These are phyloP conservation scores for Diplodia mutila DNA, from an alignment of 2,329 filamentous ascomycete genomes.

Conservation along the genomic window DNA sequence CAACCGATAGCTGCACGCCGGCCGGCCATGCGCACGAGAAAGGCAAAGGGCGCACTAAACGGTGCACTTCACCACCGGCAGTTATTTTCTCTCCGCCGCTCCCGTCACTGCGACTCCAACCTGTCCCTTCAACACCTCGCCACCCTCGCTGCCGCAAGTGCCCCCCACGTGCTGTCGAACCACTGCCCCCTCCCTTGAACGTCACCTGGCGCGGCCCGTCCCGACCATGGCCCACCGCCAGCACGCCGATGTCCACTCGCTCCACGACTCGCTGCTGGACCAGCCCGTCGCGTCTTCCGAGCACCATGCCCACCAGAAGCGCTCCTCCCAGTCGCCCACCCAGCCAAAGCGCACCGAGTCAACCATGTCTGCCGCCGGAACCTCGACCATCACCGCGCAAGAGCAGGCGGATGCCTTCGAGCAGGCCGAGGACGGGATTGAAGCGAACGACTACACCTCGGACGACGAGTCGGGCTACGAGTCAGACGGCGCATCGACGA, in stretches of 20 bases:
- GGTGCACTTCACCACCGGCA: constrained; percentile 10
- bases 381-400: constrained; percentile 5
- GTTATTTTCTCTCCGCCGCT: constrained; percentile 13
- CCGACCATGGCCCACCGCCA: constrained; percentile 10
- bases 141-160: neutral
- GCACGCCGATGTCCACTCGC: constrained; percentile 5
- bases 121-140: neutral
- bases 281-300: neutral
- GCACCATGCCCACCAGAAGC: neutral
- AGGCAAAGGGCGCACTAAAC: constrained; percentile 2
- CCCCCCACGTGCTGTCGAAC: neutral
- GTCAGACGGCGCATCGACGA: constrained; percentile 33
- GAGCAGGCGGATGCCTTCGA: constrained; percentile 27
- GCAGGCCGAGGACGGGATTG: constrained; percentile 28
- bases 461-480: constrained; percentile 31
- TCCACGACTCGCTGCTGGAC: constrained; percentile 21
- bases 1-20: neutral
- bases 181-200: neutral
- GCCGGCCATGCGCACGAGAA: neutral
- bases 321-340: neutral
- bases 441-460: constrained; percentile 29
- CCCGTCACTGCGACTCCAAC: neutral
- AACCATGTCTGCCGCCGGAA: neutral
- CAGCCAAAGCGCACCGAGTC: neutral
- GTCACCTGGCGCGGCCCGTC: constrained; percentile 12